Percentiles rank a stretch among this genome's conserved stretches.
Conservation (phyloP, 257 asterid genomes). For the Capsicum baccatum region DNA sequence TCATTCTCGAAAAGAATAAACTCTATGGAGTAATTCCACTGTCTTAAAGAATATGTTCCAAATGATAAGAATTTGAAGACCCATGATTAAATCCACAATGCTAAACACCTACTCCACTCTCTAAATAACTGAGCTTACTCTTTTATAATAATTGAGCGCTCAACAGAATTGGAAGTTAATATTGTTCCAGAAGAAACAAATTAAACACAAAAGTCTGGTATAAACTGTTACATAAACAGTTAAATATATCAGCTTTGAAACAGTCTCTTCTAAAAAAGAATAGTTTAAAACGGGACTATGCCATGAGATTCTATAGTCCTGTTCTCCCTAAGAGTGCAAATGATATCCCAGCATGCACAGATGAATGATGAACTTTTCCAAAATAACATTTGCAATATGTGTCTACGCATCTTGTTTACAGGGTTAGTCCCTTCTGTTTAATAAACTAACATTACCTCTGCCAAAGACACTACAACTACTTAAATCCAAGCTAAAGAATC, state of each 20-base stretch:
- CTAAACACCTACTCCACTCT: neutral
- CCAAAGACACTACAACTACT: neutral
- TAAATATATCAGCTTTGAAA: neutral
- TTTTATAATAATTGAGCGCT: neutral
- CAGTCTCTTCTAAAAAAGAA: neutral
- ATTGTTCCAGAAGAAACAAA: neutral
- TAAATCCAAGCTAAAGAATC: neutral
- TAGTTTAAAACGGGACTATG: neutral
- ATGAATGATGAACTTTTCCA: no score
- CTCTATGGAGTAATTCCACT: neutral
- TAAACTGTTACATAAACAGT: neutral
- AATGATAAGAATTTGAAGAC: neutral
- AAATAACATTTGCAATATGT: no score
- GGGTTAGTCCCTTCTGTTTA: no score
- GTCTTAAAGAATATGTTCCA: slow-evolving; percentile 2
- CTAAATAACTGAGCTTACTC: neutral
- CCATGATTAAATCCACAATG: neutral
- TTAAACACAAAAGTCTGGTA: neutral
- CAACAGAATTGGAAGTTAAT: neutral
- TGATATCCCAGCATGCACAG: no score
- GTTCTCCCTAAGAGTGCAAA: no score
- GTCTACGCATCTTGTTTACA: no score
- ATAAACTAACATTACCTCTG: neutral
- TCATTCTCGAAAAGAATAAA: neutral
- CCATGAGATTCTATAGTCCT: no score